Evolutionary conservation across 192 early-diverging fungal species (phyloP).

Genomic region (Umbelopsis vinacea): DNA sequence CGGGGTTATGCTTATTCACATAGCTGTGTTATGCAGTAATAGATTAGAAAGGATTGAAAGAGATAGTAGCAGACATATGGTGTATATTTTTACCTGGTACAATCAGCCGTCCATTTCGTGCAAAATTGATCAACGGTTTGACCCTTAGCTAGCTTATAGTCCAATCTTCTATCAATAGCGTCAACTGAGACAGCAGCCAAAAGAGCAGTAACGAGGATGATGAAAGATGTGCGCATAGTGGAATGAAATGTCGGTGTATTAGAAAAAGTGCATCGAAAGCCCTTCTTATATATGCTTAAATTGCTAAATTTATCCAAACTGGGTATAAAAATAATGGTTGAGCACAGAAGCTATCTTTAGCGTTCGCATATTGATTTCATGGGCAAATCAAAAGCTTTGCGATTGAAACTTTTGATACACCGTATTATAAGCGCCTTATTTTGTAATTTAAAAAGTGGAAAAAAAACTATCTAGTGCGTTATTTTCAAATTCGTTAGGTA

Average conservation of each 20-base stretch:
- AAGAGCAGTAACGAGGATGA: constrained; percentile 3
- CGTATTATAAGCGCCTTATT: too few relatives aligned
- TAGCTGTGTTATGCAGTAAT: background rate
- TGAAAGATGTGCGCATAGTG: background rate
- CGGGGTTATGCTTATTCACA: background rate
- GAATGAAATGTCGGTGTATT: background rate
- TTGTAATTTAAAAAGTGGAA: too few relatives aligned
- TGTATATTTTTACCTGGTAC: background rate
- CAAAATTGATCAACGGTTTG: constrained; percentile 18
- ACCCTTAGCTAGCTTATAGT: constrained; percentile 1
- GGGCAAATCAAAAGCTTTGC: too few relatives aligned
- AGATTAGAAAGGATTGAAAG: background rate
- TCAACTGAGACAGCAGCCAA: background rate
- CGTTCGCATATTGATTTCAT: too few relatives aligned
- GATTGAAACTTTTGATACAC: too few relatives aligned
- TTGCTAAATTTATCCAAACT: background rate
- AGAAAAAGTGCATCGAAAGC: background rate
- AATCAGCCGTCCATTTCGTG: background rate
- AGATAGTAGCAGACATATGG: background rate
- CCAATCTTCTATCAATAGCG: background rate
- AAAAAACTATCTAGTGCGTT: too few relatives aligned
- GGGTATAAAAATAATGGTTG: background rate
- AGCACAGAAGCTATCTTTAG: background rate
- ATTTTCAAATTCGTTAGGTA: too few relatives aligned
- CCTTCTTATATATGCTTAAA: background rate